A percentile compares a stretch with the other conserved stretches of the same genome.
phyloP scores from a whole-genome alignment of 805 yeast genomes.

The Yamadazyma endophytica region DNA sequence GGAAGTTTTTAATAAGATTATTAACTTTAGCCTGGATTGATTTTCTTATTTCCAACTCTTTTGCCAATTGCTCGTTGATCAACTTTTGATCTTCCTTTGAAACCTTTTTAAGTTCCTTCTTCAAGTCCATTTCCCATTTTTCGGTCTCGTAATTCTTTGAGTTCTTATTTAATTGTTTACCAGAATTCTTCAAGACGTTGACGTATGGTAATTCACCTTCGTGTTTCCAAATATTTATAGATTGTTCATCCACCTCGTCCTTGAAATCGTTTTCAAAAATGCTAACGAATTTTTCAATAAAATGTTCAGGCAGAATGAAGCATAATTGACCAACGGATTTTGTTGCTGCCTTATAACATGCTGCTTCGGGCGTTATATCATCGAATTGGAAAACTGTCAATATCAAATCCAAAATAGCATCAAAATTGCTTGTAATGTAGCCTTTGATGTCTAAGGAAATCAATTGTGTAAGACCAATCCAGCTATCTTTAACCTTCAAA shows the following conservation, averaged over 20 bases:
- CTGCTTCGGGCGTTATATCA: not conserved
- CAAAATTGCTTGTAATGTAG: conserved; percentile 34
- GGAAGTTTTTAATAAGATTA: conserved; percentile 8
- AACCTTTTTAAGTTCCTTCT: conserved; percentile 70
- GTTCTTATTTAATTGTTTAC: conserved; percentile 55
- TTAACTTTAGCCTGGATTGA: conserved; percentile 29
- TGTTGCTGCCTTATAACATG: conserved; percentile 22
- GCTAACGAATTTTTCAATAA: conserved; percentile 48
- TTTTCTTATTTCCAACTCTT: conserved; percentile 56
- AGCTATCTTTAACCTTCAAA: conserved; percentile 45
- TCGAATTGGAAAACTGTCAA: conserved; percentile 5
- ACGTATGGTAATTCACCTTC: conserved; percentile 64
- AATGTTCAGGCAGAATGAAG: conserved; percentile 55
- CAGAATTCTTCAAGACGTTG: conserved; percentile 38
- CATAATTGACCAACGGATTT: conserved; percentile 45
- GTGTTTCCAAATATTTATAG: conserved; percentile 63
- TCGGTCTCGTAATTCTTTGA: conserved; percentile 79
- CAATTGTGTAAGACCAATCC: conserved; percentile 73
- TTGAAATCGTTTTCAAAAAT: conserved; percentile 43
- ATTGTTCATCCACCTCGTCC: conserved; percentile 38
- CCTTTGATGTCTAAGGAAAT: conserved; percentile 60
- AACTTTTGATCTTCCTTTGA: conserved; percentile 72
- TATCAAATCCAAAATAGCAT: conserved; percentile 16
- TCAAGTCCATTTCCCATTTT: conserved; percentile 85
- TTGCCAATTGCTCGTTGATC: conserved; percentile 57